Conservation (phyloP, 23 red algal genomes). For the Gracilaria gracilis region DNA sequence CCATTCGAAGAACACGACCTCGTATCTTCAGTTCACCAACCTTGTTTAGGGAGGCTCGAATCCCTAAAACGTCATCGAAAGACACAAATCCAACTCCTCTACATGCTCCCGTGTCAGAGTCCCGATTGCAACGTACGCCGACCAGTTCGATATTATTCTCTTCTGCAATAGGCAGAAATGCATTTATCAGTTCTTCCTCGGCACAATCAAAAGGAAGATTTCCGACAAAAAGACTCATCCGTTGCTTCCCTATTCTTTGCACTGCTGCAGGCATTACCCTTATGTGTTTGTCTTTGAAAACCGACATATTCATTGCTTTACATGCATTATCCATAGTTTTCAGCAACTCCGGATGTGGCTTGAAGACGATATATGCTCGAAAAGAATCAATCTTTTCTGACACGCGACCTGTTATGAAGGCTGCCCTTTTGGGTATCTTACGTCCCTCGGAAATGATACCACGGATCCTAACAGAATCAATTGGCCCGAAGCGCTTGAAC, state of each 20-base stretch:
- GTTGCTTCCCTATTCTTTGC: conserved; percentile 9
- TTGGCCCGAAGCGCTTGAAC: conserved; percentile 67
- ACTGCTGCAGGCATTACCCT: conserved; percentile 41
- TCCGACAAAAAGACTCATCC: conserved; percentile 82
- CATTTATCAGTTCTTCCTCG: conserved; percentile 80
- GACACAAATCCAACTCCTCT: conserved; percentile 64
- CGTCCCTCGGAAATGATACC: conserved; percentile 60
- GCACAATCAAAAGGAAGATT: conserved; percentile 91
- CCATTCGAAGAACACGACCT: conserved; percentile 49
- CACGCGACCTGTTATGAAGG: conserved; percentile 45
- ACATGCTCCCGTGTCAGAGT: conserved; percentile 48
- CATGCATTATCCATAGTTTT: conserved; percentile 20
- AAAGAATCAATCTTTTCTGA: conserved; percentile 43
- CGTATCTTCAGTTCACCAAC: conserved; percentile 57
- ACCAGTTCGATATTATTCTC: conserved; percentile 12
- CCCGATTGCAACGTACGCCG: conserved; percentile 55
- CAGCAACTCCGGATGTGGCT: conserved; percentile 26
- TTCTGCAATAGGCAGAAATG: conserved; percentile 33
- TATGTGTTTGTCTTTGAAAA: conserved; percentile 64
- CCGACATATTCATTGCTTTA: conserved; percentile 48
- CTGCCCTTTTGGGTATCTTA: conserved; percentile 71
- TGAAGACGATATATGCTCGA: conserved; percentile 87
- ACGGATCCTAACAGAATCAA: conserved; percentile 83
- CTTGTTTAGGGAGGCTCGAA: conserved; percentile 34
- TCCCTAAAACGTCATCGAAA: conserved; percentile 47